Evolutionary conservation across 129 eudicot genomes (phyloP), one percentile per base, ranked within the genome.

Genomic region (Glebionis coronaria): DNA sequence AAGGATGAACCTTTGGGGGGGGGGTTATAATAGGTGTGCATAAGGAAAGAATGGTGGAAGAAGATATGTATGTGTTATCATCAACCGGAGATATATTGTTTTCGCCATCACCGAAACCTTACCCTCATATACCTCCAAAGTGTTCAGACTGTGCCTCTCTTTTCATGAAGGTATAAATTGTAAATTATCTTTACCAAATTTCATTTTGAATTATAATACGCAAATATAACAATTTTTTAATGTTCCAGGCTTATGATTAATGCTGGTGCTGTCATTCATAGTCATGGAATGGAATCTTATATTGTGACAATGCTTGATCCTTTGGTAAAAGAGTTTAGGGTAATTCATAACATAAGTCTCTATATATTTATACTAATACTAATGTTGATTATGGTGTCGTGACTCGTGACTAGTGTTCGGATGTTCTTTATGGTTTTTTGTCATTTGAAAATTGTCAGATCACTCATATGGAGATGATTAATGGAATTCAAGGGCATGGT

Each of bases 391-490:
- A n/a, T n/a, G n/a, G n/a, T n/a, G n/a, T n/a, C n/a, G n/a, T n/a
- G n/a, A n/a, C 44, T 40, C 54, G 8, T 52, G 19, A 27, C 12
- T 18, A 15, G 35, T 7, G n/a, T 18, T 20, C 2, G 2, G 60
- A 55, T 56, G 35, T 64, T 4, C 1, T 75, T 49, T 68, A 19
- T 27, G n/a, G 3, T 12, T 28, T 21, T 63, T 42, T 66, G 47
- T 14, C 50, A 27, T 35, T 14, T 28, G 5, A 14, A 44, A 29
- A 8, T 42, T 56, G 54, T 60, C 79, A 93, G 99, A 86, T 94
- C 68, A 94, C 99, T 65, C 97, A 89, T 69, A 89, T 94, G 99
- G 99, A 94, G 81, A 94, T 94, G 97, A 94, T 94, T 18, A 94
- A 94, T 79, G n/a, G n/a, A n/a, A n/a, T n/a, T n/a, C n/a, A n/a